Percentiles rank a stretch among this genome's conserved stretches.
phyloP scores from a whole-genome alignment of 2,329 filamentous ascomycete species.

The Aspergillus flavus region DNA sequence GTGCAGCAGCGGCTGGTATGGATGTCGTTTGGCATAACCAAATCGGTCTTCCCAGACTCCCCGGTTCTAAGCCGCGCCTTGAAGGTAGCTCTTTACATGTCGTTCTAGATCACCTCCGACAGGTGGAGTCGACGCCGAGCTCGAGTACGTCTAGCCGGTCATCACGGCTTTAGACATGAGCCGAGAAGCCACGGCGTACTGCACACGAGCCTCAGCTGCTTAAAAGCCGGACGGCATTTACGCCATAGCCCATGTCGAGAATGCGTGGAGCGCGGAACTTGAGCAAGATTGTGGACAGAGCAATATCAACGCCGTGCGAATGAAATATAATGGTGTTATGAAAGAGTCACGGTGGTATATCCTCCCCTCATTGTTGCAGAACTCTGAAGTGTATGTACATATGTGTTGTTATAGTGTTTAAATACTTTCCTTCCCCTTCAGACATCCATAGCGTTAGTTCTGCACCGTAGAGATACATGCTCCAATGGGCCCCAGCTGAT shows the following conservation, averaged over 20 bases:
- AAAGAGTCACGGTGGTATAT: not conserved
- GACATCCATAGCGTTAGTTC: not conserved
- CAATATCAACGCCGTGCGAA: not conserved
- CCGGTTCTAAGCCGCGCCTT: not conserved
- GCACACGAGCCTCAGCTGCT: not conserved
- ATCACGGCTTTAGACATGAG: not conserved
- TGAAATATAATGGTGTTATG: not conserved
- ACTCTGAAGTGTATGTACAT: not conserved
- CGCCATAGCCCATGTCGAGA: not conserved
- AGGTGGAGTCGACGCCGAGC: not conserved
- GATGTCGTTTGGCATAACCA: conserved; percentile 13
- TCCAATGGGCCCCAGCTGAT: not conserved
- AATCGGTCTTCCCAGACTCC: not conserved
- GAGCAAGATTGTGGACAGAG: not conserved
- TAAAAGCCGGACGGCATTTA: not conserved
- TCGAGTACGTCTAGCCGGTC: not conserved
- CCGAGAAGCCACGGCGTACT: not conserved
- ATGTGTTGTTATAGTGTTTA: not conserved
- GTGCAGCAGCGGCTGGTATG: conserved; percentile 6
- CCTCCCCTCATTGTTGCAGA: not conserved
- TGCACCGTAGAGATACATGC: not conserved
- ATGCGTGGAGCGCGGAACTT: not conserved
- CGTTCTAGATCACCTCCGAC: not conserved
- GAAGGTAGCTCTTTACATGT: not conserved
- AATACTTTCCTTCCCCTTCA: not conserved